Percentiles rank a stretch among this genome's conserved stretches.
These are phyloP conservation scores for Vigna angularis DNA, from an alignment of 306 rosid genomes.

Conservation along the genomic window DNA sequence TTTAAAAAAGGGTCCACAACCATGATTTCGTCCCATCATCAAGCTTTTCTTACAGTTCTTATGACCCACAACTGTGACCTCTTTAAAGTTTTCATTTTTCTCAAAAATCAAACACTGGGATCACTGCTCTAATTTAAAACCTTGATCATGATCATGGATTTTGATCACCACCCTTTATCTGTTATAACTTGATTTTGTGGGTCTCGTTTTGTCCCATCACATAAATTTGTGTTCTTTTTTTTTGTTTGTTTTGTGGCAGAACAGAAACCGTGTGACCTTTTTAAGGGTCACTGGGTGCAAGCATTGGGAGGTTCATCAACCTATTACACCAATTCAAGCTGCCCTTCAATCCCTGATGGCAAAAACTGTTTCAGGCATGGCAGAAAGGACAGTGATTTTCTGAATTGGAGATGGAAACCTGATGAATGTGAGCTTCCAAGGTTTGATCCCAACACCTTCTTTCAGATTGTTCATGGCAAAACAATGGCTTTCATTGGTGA, in stretches of 20 bases:
- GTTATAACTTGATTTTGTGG: neutral
- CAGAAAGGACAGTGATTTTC: conserved; percentile 66
- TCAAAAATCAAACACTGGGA: neutral
- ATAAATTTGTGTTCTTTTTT: neutral
- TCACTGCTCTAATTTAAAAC: neutral
- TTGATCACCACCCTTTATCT: neutral
- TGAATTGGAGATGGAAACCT: conserved; percentile 97
- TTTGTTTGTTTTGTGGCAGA: conserved; percentile 43
- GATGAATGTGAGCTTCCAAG: conserved; percentile 67
- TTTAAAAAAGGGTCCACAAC: neutral
- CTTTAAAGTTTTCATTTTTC: neutral
- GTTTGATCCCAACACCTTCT: conserved; percentile 63
- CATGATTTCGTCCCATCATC: neutral
- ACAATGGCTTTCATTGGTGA: conserved; percentile 88
- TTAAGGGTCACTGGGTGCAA: conserved; percentile 73
- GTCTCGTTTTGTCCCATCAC: conserved; percentile 2
- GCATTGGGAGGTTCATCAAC: conserved; percentile 44
- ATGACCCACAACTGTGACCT: neutral
- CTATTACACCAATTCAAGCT: conserved; percentile 76
- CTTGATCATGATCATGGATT: conserved; percentile 8
- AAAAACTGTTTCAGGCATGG: conserved; percentile 88
- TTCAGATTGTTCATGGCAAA: conserved; percentile 67
- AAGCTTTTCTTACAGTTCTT: neutral
- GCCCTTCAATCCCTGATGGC: conserved; percentile 71
- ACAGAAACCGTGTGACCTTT: conserved; percentile 64